A percentile compares a stretch with the other conserved stretches of the same genome.
Evolutionary conservation across 2,329 filamentous ascomycete species (phyloP).

Genomic region (Aureobasidium sp.): DNA sequence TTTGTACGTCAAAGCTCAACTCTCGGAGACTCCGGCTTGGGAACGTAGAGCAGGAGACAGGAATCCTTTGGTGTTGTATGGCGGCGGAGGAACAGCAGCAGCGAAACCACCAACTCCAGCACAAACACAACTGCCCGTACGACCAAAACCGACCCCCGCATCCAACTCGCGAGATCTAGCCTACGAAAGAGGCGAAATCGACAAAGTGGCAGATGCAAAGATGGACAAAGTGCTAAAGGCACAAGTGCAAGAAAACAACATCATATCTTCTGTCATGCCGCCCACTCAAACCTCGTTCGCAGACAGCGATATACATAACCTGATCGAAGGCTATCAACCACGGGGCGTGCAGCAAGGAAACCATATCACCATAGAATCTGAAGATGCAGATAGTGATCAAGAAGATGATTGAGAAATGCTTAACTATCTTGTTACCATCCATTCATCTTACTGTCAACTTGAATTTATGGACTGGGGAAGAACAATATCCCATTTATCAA

Average conservation of each 20-base stretch:
- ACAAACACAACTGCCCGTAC: neutral
- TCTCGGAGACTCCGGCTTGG: conserved; percentile 79
- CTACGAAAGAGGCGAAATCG: conserved; percentile 34
- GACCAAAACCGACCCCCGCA: neutral
- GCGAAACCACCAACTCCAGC: neutral
- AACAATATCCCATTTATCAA: too few species aligned
- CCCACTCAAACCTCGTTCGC: conserved; percentile 6
- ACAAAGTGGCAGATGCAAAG: conserved; percentile 18
- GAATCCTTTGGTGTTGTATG: conserved; percentile 31
- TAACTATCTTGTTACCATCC: too few species aligned
- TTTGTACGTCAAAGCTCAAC: conserved; percentile 80
- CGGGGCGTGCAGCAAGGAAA: neutral
- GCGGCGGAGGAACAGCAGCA: too few species aligned
- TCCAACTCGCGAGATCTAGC: conserved; percentile 30
- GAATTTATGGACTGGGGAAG: too few species aligned
- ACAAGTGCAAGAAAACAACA: conserved; percentile 24
- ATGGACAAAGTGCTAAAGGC: conserved; percentile 25
- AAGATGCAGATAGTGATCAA: neutral
- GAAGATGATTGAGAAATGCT: neutral
- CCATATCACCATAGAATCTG: neutral
- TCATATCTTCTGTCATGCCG: conserved; percentile 10
- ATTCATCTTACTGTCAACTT: too few species aligned
- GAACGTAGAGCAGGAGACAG: conserved; percentile 51
- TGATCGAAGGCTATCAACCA: conserved; percentile 24
- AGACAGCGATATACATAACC: conserved; percentile 1